Conservation (phyloP, 805 yeast species). For the Candida loeiensis region DNA sequence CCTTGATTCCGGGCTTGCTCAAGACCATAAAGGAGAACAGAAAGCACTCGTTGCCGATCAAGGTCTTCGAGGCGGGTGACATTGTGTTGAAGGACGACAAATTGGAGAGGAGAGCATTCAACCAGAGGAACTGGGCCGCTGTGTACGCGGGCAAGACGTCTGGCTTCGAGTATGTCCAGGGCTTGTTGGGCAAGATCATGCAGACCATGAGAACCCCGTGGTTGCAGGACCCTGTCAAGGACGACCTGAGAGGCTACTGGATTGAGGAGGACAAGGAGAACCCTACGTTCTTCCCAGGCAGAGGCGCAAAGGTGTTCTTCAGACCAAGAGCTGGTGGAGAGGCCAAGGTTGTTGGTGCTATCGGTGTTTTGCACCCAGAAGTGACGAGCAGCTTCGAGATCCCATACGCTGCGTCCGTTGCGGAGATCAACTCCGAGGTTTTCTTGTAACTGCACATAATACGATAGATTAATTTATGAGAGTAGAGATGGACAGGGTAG, state of each 20-base stretch:
- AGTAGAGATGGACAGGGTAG: background rate
- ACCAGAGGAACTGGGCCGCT: conserved; percentile 94
- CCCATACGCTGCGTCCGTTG: conserved; percentile 88
- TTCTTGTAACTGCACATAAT: conserved; percentile 67
- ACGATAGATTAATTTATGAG: background rate
- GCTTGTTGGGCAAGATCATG: conserved; percentile 91
- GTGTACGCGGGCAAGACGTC: conserved; percentile 91
- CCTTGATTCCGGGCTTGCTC: conserved; percentile 88
- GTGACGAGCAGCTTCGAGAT: conserved; percentile 83
- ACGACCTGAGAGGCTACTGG: conserved; percentile 76
- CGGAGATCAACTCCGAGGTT: conserved; percentile 85
- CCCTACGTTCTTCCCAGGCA: conserved; percentile 89
- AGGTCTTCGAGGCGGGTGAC: conserved; percentile 94
- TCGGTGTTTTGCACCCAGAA: conserved; percentile 96
- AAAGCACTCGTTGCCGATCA: conserved; percentile 90
- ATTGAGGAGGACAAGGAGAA: conserved; percentile 65
- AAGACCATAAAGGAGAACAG: conserved; percentile 95
- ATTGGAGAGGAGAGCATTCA: conserved; percentile 84
- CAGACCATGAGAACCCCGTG: conserved; percentile 90
- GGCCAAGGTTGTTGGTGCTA: conserved; percentile 64
- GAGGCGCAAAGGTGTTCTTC: conserved; percentile 87
- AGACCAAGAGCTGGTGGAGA: conserved; percentile 60
- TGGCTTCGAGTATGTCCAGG: conserved; percentile 93
- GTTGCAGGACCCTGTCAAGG: conserved; percentile 54
- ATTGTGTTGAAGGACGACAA: conserved; percentile 78